These are phyloP conservation scores for grape (Vitis vinifera) DNA, from an alignment of 164 flowering plant species.

Conservation along the genomic window ASM3070453v1 NC_081819.1:14468501-14469000, in stretches of 20 bases:
- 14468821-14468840: slow-evolving; percentile 66
- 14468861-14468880: slow-evolving; percentile 87
- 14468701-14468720: slow-evolving; percentile 49
- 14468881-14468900: slow-evolving; percentile 55
- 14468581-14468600: slow-evolving; percentile 59
- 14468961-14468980: no score
- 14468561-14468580: slow-evolving; percentile 72
- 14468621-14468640: slow-evolving; percentile 61
- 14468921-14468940: slow-evolving; percentile 54
- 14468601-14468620: slow-evolving; percentile 60
- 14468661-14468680: slow-evolving; percentile 76
- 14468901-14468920: slow-evolving; percentile 76
- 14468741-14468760: slow-evolving; percentile 66
- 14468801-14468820: slow-evolving; percentile 57
- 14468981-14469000: no score
- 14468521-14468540: slow-evolving; percentile 70
- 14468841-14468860: slow-evolving; percentile 81
- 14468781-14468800: slow-evolving; percentile 59
- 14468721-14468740: slow-evolving; percentile 70
- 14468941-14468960: not conserved
- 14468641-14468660: slow-evolving; percentile 93
- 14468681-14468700: slow-evolving; percentile 45
- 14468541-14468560: slow-evolving; percentile 83
- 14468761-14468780: slow-evolving; percentile 70
- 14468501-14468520: slow-evolving; percentile 68